Evolutionary conservation across 306 rosid species (phyloP), one percentile per base, ranked within the genome.

Genomic region (Vigna unguiculata): DNA sequence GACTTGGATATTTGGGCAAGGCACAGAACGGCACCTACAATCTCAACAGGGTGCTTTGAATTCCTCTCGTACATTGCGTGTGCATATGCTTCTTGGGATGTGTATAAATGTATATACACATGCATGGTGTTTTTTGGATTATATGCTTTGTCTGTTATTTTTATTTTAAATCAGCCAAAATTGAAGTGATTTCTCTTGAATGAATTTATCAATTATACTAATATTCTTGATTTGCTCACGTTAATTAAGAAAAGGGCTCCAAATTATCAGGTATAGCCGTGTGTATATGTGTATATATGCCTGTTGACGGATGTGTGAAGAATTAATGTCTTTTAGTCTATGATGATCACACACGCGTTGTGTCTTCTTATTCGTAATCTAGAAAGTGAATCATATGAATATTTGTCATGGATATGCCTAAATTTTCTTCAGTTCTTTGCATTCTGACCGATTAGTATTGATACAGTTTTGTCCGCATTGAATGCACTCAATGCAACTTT

Each of bases 331-430:
- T 45, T 41, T 65, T 51, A 46, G 34, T 51, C 48, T 22, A 48
- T 69, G 75, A 74, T 53, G 63, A 47, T 80, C 76, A 63, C 76
- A 25, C 73, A 25, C 25, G 15, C 52, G 58, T 41, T 64, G 41
- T 59, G 34, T 76, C 69, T 80, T 58, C 75, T 46, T 57, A 53
- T 53, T 55, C 63, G 47, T 75, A 61, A 62, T 57, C 57, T 10
- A 13, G 63, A 32, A 51, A 41, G 64, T 53, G 57, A 61, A 74
- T 30, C 54, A 22, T 51, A 17, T 69, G 24, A 57, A 62, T 32
- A 40, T 15, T 51, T 41, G 51, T 36, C 47, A 17, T 22, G 52
- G 62, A 14, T 32, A 34, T 63, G 28, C 30, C 76, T 53, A 15
- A 75, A 12, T 75, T 41, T 70, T 70, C 38, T 57, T 74, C 58